Conservation (phyloP, 805 yeast genomes). For the Zygosaccharomyces siamensis region DNA sequence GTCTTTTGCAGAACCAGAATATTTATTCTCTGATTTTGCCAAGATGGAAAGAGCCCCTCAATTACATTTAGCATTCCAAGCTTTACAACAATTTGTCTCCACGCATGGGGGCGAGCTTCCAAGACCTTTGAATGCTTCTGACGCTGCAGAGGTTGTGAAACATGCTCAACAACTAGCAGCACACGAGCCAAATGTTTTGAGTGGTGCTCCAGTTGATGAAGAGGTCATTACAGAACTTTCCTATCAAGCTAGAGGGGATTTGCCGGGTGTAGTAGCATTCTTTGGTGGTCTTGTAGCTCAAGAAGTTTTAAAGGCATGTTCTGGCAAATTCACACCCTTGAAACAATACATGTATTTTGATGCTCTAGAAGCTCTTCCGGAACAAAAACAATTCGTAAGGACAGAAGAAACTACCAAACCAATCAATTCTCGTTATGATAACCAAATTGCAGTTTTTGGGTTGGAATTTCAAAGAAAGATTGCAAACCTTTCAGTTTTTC, state of each 20-base stretch:
- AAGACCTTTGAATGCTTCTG: conserved; percentile 66
- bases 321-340: conserved; percentile 92
- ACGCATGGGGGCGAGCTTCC: conserved; percentile 66
- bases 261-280: conserved; percentile 85
- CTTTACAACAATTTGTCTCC: conserved; percentile 67
- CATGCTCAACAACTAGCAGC: conserved; percentile 55
- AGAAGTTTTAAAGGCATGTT: conserved; percentile 90
- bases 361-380: conserved; percentile 86
- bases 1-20: conserved; percentile 76
- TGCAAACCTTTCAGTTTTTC: conserved; percentile 74
- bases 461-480: conserved; percentile 64
- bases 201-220: conserved; percentile 54
- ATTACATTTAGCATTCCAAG: conserved; percentile 88
- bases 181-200: conserved; percentile 50
- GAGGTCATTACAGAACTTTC: conserved; percentile 66
- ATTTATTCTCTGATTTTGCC: conserved; percentile 78
- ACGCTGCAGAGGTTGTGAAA: conserved; percentile 61
- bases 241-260: conserved; percentile 84
- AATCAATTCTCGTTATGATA: conserved; percentile 77
- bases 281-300: conserved; percentile 95
- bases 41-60: conserved; percentile 90
- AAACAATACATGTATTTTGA: conserved; percentile 92
- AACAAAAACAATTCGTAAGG: conserved; percentile 51
- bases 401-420: conserved; percentile 71
- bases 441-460: conserved; percentile 95